Evolutionary conservation across 306 rosid species (phyloP).

Genomic region (Hippophae gyantsensis): DNA sequence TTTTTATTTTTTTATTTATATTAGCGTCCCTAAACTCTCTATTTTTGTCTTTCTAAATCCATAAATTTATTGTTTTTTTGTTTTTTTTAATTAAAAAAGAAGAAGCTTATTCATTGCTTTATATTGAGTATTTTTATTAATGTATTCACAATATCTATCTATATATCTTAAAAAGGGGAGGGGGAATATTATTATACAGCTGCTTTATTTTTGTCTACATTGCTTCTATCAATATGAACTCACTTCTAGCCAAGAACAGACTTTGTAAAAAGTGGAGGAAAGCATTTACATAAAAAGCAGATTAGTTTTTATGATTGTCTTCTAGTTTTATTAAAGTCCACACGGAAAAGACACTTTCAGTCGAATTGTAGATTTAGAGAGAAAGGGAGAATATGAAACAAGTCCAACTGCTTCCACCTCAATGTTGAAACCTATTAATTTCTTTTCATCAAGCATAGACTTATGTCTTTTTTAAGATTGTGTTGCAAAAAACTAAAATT

Average conservation of each 20-base stretch:
- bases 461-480: conserved; percentile 21
- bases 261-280: conserved; percentile 25
- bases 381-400: conserved; percentile 17
- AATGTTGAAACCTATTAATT: conserved; percentile 25
- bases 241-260: not conserved
- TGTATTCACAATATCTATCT: no score
- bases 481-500: conserved; percentile 12
- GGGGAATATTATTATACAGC: no score
- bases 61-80: no score
- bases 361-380: not conserved
- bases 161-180: no score
- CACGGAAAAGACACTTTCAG: conserved; percentile 43
- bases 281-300: conserved; percentile 13
- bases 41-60: no score
- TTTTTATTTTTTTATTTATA: no score
- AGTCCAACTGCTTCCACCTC: conserved; percentile 77
- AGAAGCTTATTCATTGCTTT: no score
- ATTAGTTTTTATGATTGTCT: conserved; percentile 8
- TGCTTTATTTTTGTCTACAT: no score
- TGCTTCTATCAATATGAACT: conserved; percentile 22
- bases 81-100: no score
- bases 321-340: conserved; percentile 51
- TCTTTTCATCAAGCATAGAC: conserved; percentile 29
- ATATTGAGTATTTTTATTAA: no score
- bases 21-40: no score